Base-by-base conservation (phyloP, 352 stramenopile species). In the Phytophthora cryptogea region DNA sequence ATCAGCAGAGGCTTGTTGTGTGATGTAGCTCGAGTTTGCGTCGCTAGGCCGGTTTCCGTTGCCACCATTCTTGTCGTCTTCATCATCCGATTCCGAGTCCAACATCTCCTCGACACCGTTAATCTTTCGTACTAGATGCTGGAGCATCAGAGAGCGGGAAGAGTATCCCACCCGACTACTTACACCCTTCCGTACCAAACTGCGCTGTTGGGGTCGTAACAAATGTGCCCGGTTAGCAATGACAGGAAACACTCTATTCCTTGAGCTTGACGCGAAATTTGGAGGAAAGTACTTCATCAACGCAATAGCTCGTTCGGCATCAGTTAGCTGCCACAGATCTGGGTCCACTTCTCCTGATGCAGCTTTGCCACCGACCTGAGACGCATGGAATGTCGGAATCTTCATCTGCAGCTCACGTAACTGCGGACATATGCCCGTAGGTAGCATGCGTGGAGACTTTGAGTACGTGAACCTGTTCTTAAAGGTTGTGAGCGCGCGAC, bases 401-500 rank as follows among this genome's bases (percentile, higher is more conserved):
- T 78, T 66, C 84, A 94, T 90, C 54, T 72, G 64, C 11, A 90
- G 59, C 16, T 82, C 60, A 11, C 64, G 70, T 11, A 94, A 61
- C 28, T 76, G 44, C 4, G 82, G 84, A 4, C 44, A 66, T 37
- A 88, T 72, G 1, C 76, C 77, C 11, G 53, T 63, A 17, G 81
- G 88, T 17, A 92, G 50, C 80, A 95, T 96, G 7, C 86, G 79
- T 35, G 78, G 70, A 43, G 78, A 89, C 47, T 82, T 88, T 40
- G 72, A 73, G 87, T 97, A 88, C 77, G 87, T 74, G 54, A 95
- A 95, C 56, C 86, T 95, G 72, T 66, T 89, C 63, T 95, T 95
- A 71, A 90, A 98, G 59, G 89, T 93, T 14, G 83, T 94, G 42
- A 94, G 75, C 4, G 83, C 84, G 4, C 80, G 82, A 44, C 68